Evolutionary conservation across 169 alveolate species (phyloP), one percentile per base, ranked within the genome.

Genomic region (Babesia bovis): DNA sequence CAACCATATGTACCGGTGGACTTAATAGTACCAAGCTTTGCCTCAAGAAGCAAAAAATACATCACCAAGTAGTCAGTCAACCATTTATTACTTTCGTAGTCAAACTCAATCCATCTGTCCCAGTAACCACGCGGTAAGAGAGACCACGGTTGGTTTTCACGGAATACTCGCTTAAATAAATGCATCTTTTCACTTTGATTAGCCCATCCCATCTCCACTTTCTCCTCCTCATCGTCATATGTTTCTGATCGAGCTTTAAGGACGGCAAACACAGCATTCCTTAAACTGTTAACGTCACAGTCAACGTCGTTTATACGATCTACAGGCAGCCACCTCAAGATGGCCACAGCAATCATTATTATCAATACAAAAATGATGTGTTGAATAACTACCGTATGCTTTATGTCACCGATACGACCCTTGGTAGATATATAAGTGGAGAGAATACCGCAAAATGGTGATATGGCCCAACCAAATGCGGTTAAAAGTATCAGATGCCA

Each of bases 391-490:
- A 36, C n/a, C 25, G 15, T 28, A 12, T 15, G 17, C 5, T 33
- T 1, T 7, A 4, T 60, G 15, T 1, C 41, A 12, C 21, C 41
- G 19, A 36, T 15, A 6, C 57, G 42, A 12, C 42, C 25, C 21
- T 32, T 38, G 15, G 42, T 5, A 7, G 41, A 23, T 40, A 44
- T 17, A 30, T 41, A 42, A 5, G 56, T 19, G 9, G 57, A 25
- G 5, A 60, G 40, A 28, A 60, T 60, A n/a, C 70, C 70, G 38
- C 57, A 60, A 33, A 60, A 60, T 2, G 70, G 70, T 25, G 70
- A n/a, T 15, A 60, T 23, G 1, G 70, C 53, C 70, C 70, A 60
- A 6, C 70, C 70, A 13, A 60, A 23, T 13, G 70, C 0, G 4
- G 58, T 60, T 3, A 21, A 42, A 28, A 60, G 5, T 1, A 60